phyloP scores from a whole-genome alignment of 805 yeast species.

The Blastobotrys mokoenaii region DNA sequence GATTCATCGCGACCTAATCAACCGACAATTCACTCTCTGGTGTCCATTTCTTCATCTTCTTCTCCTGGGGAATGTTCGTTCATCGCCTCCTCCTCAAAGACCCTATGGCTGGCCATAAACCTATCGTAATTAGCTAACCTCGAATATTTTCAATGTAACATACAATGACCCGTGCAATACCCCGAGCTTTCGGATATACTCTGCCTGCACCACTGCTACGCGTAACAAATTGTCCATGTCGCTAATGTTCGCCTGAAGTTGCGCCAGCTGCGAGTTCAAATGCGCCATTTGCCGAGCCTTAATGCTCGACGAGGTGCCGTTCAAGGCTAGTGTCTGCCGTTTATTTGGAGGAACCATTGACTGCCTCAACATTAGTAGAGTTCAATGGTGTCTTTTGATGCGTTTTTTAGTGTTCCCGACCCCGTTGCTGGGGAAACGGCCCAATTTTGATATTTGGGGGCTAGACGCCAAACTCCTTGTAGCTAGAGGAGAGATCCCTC shows the following conservation, averaged over 20 bases:
- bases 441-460: neutral
- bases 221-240: conserved; percentile 45
- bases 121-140: conserved; percentile 10
- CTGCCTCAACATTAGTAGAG: conserved; percentile 10
- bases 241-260: conserved; percentile 46
- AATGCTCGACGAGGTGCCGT: conserved; percentile 3
- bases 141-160: conserved; percentile 14
- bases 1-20: neutral
- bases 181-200: conserved; percentile 45
- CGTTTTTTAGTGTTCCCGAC: neutral
- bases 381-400: too few species aligned
- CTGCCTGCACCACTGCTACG: conserved; percentile 45
- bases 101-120: conserved; percentile 27
- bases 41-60: conserved; percentile 5
- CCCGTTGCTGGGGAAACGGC: neutral
- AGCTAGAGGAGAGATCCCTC: too few species aligned
- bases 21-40: neutral
- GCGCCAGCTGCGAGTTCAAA: conserved; percentile 44
- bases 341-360: conserved; percentile 6
- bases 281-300: conserved; percentile 40
- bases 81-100: conserved; percentile 25
- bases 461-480: neutral
- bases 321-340: too few species aligned
- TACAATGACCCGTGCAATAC: conserved; percentile 47
- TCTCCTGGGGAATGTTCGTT: conserved; percentile 4